phyloP scores from a whole-genome alignment of 73 alveolate genomes.

The Blepharisma stoltei region DNA sequence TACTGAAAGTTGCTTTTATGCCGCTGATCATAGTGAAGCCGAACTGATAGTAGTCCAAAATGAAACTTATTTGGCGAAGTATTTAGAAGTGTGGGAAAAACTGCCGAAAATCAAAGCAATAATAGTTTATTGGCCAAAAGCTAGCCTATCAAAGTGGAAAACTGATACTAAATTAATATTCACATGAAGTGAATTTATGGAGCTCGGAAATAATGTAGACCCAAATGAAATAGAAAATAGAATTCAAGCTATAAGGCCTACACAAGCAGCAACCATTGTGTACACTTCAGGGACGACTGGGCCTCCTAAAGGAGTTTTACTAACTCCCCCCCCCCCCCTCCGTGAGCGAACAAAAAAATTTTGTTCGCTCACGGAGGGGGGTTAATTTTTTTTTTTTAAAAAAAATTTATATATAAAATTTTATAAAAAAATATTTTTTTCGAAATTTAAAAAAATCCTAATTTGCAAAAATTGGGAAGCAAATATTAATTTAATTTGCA shows the following conservation, averaged over 20 bases:
- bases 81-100: slow-evolving; percentile 30
- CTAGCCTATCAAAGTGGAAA: not conserved
- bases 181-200: slow-evolving; percentile 65
- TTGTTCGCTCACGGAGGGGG: too few relatives aligned
- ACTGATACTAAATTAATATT: not conserved
- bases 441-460: too few relatives aligned
- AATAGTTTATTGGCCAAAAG: slow-evolving; percentile 34
- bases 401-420: too few relatives aligned
- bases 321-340: too few relatives aligned
- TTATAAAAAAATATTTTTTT: too few relatives aligned
- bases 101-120: slow-evolving; percentile 63
- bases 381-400: too few relatives aligned
- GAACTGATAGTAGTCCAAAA: slow-evolving; percentile 67
- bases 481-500: too few relatives aligned
- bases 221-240: not conserved
- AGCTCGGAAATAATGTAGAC: not conserved
- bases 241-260: slow-evolving; percentile 47
- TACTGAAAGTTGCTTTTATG: slow-evolving; percentile 70
- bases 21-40: slow-evolving; percentile 71
- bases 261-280: slow-evolving; percentile 64
- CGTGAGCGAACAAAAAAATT: too few relatives aligned
- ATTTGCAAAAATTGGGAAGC: too few relatives aligned
- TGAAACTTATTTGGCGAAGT: slow-evolving; percentile 54
- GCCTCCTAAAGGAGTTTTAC: slow-evolving; percentile 84
- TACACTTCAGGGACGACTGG: slow-evolving; percentile 93